Conservation (phyloP, 192 early-diverging fungal species). For the Umbelopsis vinacea region DNA sequence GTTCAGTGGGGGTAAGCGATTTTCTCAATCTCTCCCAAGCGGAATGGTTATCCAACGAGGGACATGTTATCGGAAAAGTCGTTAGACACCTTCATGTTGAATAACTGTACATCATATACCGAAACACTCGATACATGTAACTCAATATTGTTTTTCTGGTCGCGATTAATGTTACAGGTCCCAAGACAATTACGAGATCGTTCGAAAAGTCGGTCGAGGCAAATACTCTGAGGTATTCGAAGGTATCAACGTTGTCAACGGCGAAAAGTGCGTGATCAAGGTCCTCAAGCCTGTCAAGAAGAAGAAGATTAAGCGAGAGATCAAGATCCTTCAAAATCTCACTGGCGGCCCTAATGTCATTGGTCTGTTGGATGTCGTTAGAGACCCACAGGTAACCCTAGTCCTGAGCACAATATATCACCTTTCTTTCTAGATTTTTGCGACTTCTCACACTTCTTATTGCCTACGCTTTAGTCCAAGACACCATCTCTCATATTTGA, state of each 20-base stretch:
- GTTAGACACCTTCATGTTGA: too few relatives aligned
- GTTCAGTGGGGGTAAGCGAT: conserved; percentile 87
- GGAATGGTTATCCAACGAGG: neutral
- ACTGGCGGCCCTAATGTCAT: conserved; percentile 94
- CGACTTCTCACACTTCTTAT: neutral
- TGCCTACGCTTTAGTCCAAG: conserved; percentile 68
- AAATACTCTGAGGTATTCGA: conserved; percentile 99
- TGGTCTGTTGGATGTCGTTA: conserved; percentile 89
- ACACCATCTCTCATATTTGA: conserved; percentile 97
- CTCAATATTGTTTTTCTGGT: neutral
- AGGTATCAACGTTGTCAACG: conserved; percentile 89
- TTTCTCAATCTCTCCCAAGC: neutral
- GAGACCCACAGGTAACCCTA: conserved; percentile 81
- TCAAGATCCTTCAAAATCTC: conserved; percentile 98
- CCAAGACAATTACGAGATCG: conserved; percentile 98
- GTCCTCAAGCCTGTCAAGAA: conserved; percentile 99
- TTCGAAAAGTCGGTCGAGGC: conserved; percentile 96
- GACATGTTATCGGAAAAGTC: neutral
- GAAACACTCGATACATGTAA: conserved; percentile 14
- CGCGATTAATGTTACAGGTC: conserved; percentile 47
- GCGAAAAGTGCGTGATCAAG: conserved; percentile 96
- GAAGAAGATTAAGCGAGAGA: conserved; percentile 99
- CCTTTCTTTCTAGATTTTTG: neutral
- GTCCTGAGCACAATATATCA: neutral
- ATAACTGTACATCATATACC: neutral